These are phyloP conservation scores for Caryopteris hybrid DNA, from an alignment of 305 asterid species.

Conservation along the genomic window DNA sequence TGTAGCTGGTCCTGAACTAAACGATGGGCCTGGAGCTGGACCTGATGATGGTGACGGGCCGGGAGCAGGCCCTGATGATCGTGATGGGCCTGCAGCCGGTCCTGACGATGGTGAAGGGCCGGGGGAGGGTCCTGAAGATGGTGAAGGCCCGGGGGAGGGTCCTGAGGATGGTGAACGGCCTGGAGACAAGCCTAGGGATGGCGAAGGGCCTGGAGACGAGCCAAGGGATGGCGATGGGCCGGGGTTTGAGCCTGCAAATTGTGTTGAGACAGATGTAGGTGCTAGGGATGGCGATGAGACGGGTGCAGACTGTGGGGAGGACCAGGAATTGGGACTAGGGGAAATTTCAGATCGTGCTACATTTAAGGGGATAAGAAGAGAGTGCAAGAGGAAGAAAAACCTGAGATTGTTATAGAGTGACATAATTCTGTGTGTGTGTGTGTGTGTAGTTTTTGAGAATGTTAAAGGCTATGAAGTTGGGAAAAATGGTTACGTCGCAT, in stretches of 20 bases:
- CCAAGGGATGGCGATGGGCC: background rate
- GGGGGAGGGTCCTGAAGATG: background rate
- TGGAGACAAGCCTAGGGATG: background rate
- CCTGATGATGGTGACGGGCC: background rate
- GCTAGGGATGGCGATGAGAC: background rate
- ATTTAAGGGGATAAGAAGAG: conserved; percentile 17
- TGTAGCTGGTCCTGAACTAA: background rate
- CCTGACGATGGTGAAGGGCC: background rate
- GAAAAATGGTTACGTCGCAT: conserved; percentile 7
- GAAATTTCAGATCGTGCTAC: background rate
- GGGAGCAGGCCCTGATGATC: background rate
- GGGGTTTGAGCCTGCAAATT: background rate
- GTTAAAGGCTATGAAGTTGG: no score
- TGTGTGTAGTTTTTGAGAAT: conserved; percentile 1
- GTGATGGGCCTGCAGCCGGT: background rate
- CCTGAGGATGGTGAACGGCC: background rate
- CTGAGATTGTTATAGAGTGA: conserved; percentile 16
- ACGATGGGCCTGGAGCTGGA: background rate
- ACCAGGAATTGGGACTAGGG: background rate
- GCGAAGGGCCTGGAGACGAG: background rate
- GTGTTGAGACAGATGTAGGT: background rate
- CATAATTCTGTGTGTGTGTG: conserved; percentile 5
- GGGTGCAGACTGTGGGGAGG: background rate
- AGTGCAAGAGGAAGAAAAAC: conserved; percentile 16
- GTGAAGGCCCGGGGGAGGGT: background rate